A percentile compares a stretch with the other conserved stretches of the same genome.
Conservation (phyloP, 1,284 basidiomycete genomes). For the Ustilago bromivora region DNA sequence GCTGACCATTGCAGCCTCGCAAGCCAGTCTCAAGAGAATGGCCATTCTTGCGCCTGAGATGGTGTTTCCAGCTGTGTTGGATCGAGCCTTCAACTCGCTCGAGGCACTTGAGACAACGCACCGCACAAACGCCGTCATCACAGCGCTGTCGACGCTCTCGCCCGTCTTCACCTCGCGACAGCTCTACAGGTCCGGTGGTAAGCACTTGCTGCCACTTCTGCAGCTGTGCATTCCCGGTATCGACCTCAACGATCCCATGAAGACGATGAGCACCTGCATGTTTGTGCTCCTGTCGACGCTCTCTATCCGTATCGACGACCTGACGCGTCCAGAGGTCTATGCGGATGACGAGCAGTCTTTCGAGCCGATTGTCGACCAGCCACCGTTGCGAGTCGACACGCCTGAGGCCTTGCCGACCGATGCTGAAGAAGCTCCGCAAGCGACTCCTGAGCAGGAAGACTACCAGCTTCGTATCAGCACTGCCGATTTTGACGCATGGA, state of each 20-base stretch:
- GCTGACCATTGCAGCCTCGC: slow-evolving; percentile 72
- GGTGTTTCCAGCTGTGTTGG: slow-evolving; percentile 91
- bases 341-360: slow-evolving; percentile 46
- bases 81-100: slow-evolving; percentile 88
- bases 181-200: slow-evolving; percentile 84
- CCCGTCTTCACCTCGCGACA: slow-evolving; percentile 82
- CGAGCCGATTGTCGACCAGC: slow-evolving; percentile 25
- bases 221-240: slow-evolving; percentile 92
- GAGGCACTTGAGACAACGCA: slow-evolving; percentile 76
- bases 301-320: slow-evolving; percentile 84
- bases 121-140: slow-evolving; percentile 75
- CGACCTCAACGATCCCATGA: slow-evolving; percentile 92
- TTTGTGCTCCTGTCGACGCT: slow-evolving; percentile 83
- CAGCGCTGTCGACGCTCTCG: slow-evolving; percentile 84
- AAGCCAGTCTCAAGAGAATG: slow-evolving; percentile 75
- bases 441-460: slow-evolving; percentile 70
- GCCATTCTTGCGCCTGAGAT: slow-evolving; percentile 85
- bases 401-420: neutral
- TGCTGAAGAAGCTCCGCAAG: slow-evolving; percentile 15
- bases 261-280: slow-evolving; percentile 82
- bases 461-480: slow-evolving; percentile 74
- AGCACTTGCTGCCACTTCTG: slow-evolving; percentile 86
- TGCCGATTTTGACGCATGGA: slow-evolving; percentile 89
- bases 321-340: slow-evolving; percentile 72
- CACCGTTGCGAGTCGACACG: slow-evolving; percentile 49